Percentiles rank a stretch among this genome's conserved stretches.
These are phyloP conservation scores for Calonectria ilicicola DNA, from an alignment of 2,329 filamentous ascomycete genomes.

Conservation along the genomic window DNA sequence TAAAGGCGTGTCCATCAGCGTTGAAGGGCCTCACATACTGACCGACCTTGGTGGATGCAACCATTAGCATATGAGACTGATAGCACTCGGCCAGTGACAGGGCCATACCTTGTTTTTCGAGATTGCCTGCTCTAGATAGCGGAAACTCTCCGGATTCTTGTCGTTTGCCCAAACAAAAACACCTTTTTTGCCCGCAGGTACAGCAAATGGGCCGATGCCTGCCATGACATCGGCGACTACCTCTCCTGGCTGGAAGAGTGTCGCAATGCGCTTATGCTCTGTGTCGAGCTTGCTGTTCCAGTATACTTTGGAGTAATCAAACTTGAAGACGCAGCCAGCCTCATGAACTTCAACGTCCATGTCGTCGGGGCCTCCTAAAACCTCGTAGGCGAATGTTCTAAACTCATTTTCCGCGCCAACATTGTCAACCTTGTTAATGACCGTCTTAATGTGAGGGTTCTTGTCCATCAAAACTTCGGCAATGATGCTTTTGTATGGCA, in stretches of 20 bases:
- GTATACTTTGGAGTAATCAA: slow-evolving; percentile 97
- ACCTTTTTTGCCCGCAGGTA: slow-evolving; percentile 88
- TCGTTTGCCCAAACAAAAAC: slow-evolving; percentile 98
- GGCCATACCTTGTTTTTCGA: slow-evolving; percentile 79
- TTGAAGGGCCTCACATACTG: slow-evolving; percentile 84
- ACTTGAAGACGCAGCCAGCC: slow-evolving; percentile 86
- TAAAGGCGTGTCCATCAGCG: slow-evolving; percentile 84
- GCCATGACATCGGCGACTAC: slow-evolving; percentile 98
- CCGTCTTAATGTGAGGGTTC: slow-evolving; percentile 82
- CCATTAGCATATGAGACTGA: slow-evolving; percentile 18
- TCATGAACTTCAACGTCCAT: slow-evolving; percentile 87
- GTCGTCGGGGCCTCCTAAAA: slow-evolving; percentile 84
- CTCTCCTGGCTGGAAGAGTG: slow-evolving; percentile 83
- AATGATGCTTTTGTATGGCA: slow-evolving; percentile 88
- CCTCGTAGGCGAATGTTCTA: slow-evolving; percentile 92
- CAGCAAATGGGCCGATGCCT: slow-evolving; percentile 93
- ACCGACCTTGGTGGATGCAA: slow-evolving; percentile 57
- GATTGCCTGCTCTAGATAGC: slow-evolving; percentile 77
- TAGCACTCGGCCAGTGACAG: neutral
- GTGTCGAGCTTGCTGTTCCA: slow-evolving; percentile 95
- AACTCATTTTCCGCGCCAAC: slow-evolving; percentile 89
- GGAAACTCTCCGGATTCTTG: slow-evolving; percentile 90
- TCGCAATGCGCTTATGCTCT: slow-evolving; percentile 86
- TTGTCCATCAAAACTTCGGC: slow-evolving; percentile 91
- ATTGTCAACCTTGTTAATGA: slow-evolving; percentile 95